These are phyloP conservation scores for Afroboletus lepidellus DNA, from an alignment of 1,284 basidiomycete genomes.

Conservation along the genomic window DNA sequence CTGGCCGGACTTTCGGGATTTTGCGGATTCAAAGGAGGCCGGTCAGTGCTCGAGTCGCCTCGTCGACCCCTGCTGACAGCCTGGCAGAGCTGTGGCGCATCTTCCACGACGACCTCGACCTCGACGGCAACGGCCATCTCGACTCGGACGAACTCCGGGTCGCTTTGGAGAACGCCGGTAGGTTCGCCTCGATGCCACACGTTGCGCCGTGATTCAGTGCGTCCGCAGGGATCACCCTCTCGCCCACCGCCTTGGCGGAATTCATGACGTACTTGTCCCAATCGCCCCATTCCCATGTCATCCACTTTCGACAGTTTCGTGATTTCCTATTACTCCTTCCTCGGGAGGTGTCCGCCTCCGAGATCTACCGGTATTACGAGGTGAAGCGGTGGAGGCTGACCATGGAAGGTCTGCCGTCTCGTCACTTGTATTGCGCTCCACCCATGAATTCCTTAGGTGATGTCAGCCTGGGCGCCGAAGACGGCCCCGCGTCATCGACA, in stretches of 20 bases:
- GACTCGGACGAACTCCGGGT: constrained; percentile 70
- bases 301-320: constrained; percentile 85
- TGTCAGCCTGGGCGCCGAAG: constrained; percentile 71
- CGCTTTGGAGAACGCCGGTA: constrained; percentile 75
- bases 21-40: constrained; percentile 74
- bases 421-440: constrained; percentile 19
- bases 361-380: constrained; percentile 88
- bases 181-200: constrained; percentile 29
- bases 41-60: constrained; percentile 47
- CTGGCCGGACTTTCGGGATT: constrained; percentile 79
- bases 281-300: constrained; percentile 62
- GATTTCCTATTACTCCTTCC: constrained; percentile 89
- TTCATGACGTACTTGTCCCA: constrained; percentile 79
- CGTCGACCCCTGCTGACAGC: constrained; percentile 18
- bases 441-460: constrained; percentile 52
- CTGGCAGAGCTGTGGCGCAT: constrained; percentile 80
- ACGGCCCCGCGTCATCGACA: constrained; percentile 46
- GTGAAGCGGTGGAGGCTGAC: constrained; percentile 76
- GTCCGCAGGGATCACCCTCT: constrained; percentile 64
- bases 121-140: constrained; percentile 81
- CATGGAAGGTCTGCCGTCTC: constrained; percentile 73
- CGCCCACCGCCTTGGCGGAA: constrained; percentile 65
- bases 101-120: constrained; percentile 85
- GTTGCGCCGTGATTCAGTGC: constrained; percentile 19
- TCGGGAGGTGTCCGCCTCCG: constrained; percentile 73